A percentile compares a stretch with the other conserved stretches of the same genome.
phyloP scores from a whole-genome alignment of 2,329 filamentous ascomycete genomes.

The Colletotrichum zoysiae region DNA sequence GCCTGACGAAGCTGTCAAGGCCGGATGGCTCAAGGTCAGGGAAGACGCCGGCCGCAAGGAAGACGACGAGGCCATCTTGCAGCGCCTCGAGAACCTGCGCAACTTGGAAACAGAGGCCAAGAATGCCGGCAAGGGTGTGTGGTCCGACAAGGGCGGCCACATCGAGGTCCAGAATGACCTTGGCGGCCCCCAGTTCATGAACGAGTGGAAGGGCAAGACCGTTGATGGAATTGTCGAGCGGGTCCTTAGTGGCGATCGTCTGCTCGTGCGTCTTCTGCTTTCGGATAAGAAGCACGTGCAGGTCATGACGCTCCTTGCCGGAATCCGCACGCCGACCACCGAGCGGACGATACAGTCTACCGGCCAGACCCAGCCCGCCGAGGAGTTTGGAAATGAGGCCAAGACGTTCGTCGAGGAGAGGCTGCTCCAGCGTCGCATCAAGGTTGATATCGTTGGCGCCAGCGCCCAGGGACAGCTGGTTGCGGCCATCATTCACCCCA shows the following conservation, averaged over 20 bases:
- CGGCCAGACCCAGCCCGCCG: conserved; percentile 84
- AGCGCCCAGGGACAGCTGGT: conserved; percentile 95
- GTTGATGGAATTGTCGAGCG: conserved; percentile 91
- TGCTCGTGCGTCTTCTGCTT: conserved; percentile 85
- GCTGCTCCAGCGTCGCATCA: conserved; percentile 86
- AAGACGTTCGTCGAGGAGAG: conserved; percentile 88
- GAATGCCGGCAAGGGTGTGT: conserved; percentile 83
- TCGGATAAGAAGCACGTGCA: conserved; percentile 88
- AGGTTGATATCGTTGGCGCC: conserved; percentile 84
- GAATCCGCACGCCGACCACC: conserved; percentile 89
- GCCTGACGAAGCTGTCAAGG: conserved; percentile 85
- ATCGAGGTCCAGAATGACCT: conserved; percentile 88
- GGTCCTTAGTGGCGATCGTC: conserved; percentile 89
- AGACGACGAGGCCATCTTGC: conserved; percentile 80
- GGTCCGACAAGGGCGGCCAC: conserved; percentile 73
- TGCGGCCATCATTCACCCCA: conserved; percentile 86
- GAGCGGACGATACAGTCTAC: conserved; percentile 84
- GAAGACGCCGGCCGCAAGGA: conserved; percentile 95
- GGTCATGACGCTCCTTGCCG: conserved; percentile 89
- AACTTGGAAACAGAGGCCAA: conserved; percentile 83
- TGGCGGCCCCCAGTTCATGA: conserved; percentile 81
- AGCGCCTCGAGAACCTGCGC: conserved; percentile 82
- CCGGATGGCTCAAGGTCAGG: conserved; percentile 92
- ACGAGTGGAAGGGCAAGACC: conserved; percentile 86
- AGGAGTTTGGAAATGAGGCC: conserved; percentile 91